Conservation (phyloP, 129 eudicot species). For the Chrysanthemum seticuspe region DNA sequence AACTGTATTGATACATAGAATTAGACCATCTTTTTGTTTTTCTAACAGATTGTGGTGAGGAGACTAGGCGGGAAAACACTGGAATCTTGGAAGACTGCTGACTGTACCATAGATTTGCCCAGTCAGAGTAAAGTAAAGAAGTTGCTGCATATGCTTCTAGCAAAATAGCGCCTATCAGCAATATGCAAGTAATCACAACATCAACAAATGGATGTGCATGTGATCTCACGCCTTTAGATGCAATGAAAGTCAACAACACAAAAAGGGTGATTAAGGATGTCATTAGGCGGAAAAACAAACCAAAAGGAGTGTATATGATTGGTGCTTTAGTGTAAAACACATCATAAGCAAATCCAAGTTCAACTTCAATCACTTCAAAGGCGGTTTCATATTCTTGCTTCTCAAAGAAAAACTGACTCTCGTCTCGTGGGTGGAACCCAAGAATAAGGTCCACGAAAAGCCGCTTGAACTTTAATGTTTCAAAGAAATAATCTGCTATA, state of each 20-base stretch:
- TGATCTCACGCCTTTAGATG: background rate
- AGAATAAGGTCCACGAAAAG: slow-evolving; percentile 50
- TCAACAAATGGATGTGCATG: slow-evolving; percentile 9
- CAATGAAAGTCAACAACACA: slow-evolving; percentile 15
- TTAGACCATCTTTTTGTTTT: slow-evolving; percentile 42
- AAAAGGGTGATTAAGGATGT: slow-evolving; percentile 19
- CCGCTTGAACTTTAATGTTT: slow-evolving; percentile 33
- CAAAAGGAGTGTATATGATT: slow-evolving; percentile 28
- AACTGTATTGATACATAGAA: slow-evolving; percentile 44
- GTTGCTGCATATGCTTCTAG: slow-evolving; percentile 35
- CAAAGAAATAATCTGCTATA: slow-evolving; percentile 38
- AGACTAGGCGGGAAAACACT: slow-evolving; percentile 5
- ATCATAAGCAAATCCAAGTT: slow-evolving; percentile 44
- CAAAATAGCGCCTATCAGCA: slow-evolving; percentile 39
- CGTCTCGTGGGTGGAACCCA: slow-evolving; percentile 42
- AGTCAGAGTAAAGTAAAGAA: slow-evolving; percentile 31
- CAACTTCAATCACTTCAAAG: slow-evolving; percentile 38
- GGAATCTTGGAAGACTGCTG: slow-evolving; percentile 17
- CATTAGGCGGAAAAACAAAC: slow-evolving; percentile 17
- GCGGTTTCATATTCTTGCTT: slow-evolving; percentile 17
- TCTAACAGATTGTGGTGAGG: slow-evolving; percentile 7
- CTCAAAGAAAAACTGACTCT: slow-evolving; percentile 31
- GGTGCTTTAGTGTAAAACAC: slow-evolving; percentile 40
- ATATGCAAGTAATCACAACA: slow-evolving; percentile 28
- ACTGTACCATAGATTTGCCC: slow-evolving; percentile 33